phyloP scores from a whole-genome alignment of 2,329 filamentous ascomycete genomes.

The Colletotrichum navitas region DNA sequence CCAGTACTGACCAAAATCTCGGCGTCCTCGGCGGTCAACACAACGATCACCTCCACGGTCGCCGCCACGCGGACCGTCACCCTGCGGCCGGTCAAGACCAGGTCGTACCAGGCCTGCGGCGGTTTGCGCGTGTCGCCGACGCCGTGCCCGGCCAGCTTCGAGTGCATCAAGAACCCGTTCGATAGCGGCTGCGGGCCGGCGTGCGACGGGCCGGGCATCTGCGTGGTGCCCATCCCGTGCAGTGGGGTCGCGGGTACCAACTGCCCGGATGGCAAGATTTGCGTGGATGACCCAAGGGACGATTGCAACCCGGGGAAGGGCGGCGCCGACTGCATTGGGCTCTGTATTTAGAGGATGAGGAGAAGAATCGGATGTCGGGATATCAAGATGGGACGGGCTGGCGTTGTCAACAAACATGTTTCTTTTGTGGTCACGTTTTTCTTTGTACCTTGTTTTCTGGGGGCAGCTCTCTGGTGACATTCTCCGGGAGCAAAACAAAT shows the following conservation, averaged over 20 bases:
- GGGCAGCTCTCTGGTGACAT: background rate
- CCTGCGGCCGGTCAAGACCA: constrained; percentile 17
- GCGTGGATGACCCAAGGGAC: constrained; percentile 49
- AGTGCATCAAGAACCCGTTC: constrained; percentile 53
- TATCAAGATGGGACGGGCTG: background rate
- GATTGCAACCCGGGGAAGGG: constrained; percentile 47
- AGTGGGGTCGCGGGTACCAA: constrained; percentile 45
- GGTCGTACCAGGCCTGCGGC: constrained; percentile 50
- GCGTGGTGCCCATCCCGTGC: constrained; percentile 45
- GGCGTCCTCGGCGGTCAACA: background rate
- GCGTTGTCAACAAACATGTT: background rate
- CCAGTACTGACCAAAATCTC: background rate
- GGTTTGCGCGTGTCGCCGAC: constrained; percentile 46
- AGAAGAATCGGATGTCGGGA: background rate
- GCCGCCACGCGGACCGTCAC: background rate
- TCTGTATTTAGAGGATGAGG: constrained; percentile 43
- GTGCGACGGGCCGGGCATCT: constrained; percentile 53
- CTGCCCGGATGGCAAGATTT: constrained; percentile 47
- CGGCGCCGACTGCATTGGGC: constrained; percentile 49
- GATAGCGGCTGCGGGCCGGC: constrained; percentile 50
- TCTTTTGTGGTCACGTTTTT: background rate
- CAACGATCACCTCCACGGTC: background rate
- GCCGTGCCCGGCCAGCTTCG: constrained; percentile 45
- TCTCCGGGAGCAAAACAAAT: background rate
- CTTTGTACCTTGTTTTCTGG: background rate